Percentiles rank a stretch among this genome's conserved stretches.
Conservation (phyloP, 352 stramenopile genomes). For the Phytophthora sojae region DNA sequence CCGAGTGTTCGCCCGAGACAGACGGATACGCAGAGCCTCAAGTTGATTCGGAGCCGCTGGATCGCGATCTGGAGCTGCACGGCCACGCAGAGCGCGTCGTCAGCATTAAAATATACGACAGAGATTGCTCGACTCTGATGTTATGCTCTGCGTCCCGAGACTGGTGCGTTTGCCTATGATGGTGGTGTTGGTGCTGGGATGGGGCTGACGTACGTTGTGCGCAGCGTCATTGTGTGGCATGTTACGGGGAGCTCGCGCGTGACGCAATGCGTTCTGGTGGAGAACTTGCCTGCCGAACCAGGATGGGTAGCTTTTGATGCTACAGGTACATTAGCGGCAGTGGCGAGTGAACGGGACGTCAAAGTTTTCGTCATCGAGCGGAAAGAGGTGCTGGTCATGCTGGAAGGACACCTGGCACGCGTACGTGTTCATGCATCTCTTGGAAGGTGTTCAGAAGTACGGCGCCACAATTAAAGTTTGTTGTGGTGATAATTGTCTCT, state of each 20-base stretch:
- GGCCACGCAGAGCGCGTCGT: constrained; percentile 57
- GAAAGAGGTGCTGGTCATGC: constrained; percentile 61
- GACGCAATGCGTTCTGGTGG: constrained; percentile 48
- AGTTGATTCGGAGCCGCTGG: constrained; percentile 22
- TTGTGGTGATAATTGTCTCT: background rate
- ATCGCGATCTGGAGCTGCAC: constrained; percentile 57
- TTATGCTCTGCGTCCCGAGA: constrained; percentile 75
- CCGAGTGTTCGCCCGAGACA: background rate
- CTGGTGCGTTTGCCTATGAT: constrained; percentile 38
- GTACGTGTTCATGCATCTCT: constrained; percentile 34
- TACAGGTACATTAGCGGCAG: constrained; percentile 64
- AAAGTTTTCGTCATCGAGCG: constrained; percentile 65
- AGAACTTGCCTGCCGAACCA: constrained; percentile 50
- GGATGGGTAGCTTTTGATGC: constrained; percentile 69
- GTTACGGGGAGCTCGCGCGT: constrained; percentile 40
- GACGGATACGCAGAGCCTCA: constrained; percentile 27
- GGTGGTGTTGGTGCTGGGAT: background rate
- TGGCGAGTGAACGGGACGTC: constrained; percentile 59
- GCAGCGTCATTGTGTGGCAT: constrained; percentile 74
- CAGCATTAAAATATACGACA: constrained; percentile 41
- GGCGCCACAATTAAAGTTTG: background rate
- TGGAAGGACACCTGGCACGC: constrained; percentile 74
- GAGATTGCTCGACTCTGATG: constrained; percentile 27
- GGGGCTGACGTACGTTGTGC: background rate
- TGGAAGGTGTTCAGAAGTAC: background rate